These are phyloP conservation scores for Betula pendula DNA, from an alignment of 306 rosid genomes.

Conservation along the genomic window DNA sequence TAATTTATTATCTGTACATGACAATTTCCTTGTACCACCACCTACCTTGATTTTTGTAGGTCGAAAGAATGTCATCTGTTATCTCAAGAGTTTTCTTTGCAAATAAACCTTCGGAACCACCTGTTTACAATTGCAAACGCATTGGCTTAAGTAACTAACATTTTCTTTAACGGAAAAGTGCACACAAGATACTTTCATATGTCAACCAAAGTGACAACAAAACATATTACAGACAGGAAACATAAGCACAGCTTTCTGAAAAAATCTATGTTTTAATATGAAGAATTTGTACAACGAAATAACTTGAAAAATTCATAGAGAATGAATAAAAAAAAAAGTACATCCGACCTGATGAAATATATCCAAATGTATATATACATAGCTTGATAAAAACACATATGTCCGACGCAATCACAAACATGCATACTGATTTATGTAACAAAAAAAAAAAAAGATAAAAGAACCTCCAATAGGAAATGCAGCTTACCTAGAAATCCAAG, in stretches of 20 bases:
- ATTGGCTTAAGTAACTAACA: constrained; percentile 18
- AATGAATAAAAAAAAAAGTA: neutral
- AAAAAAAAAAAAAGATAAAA: constrained; percentile 1
- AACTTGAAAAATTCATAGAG: neutral
- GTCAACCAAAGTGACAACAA: neutral
- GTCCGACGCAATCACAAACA: neutral
- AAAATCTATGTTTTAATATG: neutral
- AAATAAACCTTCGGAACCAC: constrained; percentile 96
- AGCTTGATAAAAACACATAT: neutral
- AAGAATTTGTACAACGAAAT: neutral
- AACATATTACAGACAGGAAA: neutral
- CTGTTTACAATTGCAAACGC: constrained; percentile 39
- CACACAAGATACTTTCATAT: neutral
- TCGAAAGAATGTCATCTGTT: constrained; percentile 67
- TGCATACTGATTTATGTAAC: constrained; percentile 10
- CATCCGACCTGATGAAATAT: neutral
- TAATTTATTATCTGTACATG: neutral
- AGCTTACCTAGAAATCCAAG: constrained; percentile 87
- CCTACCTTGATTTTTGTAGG: constrained; percentile 95
- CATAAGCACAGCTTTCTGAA: neutral
- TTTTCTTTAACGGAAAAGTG: neutral
- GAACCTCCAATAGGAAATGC: neutral
- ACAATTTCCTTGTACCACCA: constrained; percentile 11
- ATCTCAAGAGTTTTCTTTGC: constrained; percentile 90
- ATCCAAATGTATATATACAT: neutral